Conservation (phyloP, 306 rosid genomes). For the Bauhinia variegata region DNA sequence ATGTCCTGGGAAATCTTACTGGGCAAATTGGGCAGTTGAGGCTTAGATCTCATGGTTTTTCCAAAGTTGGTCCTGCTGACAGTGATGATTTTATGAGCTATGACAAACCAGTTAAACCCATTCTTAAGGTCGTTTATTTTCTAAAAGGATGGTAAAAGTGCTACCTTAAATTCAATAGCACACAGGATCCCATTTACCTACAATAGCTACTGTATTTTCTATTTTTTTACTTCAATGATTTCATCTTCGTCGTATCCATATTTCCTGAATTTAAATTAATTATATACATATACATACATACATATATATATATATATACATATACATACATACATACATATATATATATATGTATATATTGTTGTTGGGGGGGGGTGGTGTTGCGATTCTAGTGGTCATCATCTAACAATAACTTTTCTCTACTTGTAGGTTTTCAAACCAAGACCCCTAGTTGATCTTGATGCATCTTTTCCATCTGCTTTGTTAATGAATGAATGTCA, state of each 20-base stretch:
- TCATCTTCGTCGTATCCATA: constrained; percentile 34
- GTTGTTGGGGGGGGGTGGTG: too few species aligned
- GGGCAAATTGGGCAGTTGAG: constrained; percentile 92
- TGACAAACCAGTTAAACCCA: constrained; percentile 93
- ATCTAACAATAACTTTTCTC: constrained; percentile 38
- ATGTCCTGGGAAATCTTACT: constrained; percentile 93
- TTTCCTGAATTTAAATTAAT: constrained; percentile 20
- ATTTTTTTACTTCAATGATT: constrained; percentile 32
- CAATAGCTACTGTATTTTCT: constrained; percentile 17
- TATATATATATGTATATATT: too few species aligned
- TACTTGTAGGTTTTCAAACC: constrained; percentile 77
- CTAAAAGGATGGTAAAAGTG: constrained; percentile 31
- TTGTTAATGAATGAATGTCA: constrained; percentile 91
- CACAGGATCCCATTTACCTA: constrained; percentile 6
- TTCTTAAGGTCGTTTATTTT: constrained; percentile 74
- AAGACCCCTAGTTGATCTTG: constrained; percentile 94
- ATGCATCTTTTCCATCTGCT: constrained; percentile 88
- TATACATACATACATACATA: too few species aligned
- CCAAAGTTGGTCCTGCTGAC: constrained; percentile 94
- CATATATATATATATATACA: too few species aligned
- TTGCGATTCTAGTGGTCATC: background rate
- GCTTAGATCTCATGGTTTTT: constrained; percentile 93
- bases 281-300: too few species aligned
- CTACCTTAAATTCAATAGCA: constrained; percentile 17
- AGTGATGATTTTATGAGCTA: constrained; percentile 92